Evolutionary conservation across 768 basidiomycete genomes (phyloP).

Genomic region (Leccinum boreale): DNA sequence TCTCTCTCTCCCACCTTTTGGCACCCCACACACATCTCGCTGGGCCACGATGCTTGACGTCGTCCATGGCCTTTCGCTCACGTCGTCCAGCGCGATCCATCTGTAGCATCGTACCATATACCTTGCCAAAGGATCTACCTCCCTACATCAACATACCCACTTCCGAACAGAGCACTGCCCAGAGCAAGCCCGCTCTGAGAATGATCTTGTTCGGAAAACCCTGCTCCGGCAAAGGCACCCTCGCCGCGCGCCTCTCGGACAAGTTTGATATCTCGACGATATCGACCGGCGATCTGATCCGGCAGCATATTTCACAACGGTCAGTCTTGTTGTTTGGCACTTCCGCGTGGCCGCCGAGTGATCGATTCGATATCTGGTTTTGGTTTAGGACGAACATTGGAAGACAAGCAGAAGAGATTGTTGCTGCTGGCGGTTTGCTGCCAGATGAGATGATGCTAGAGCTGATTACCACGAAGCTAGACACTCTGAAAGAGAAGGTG

Average conservation of each 20-base stretch:
- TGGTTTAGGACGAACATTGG: constrained; percentile 64
- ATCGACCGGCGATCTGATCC: constrained; percentile 81
- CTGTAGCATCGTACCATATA: constrained; percentile 18
- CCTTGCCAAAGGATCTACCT: constrained; percentile 40
- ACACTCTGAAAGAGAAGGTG: constrained; percentile 60
- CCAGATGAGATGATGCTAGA: constrained; percentile 77
- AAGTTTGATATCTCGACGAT: constrained; percentile 73
- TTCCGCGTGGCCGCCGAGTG: neutral
- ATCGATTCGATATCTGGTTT: neutral
- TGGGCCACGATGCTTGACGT: constrained; percentile 1
- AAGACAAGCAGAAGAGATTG: constrained; percentile 68
- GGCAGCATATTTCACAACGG: constrained; percentile 74
- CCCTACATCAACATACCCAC: constrained; percentile 42
- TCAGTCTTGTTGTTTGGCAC: constrained; percentile 22
- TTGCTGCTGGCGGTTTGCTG: constrained; percentile 71
- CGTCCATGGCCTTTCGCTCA: neutral
- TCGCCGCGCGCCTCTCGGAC: constrained; percentile 64
- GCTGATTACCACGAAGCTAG: constrained; percentile 68
- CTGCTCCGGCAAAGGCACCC: constrained; percentile 81
- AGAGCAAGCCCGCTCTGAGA: constrained; percentile 32
- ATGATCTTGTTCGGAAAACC: constrained; percentile 57
- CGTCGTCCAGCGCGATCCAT: constrained; percentile 15
- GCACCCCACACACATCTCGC: neutral
- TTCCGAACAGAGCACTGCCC: constrained; percentile 21
- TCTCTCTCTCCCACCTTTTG: constrained; percentile 1